A percentile compares a stretch with the other conserved stretches of the same genome.
Evolutionary conservation across 2,329 filamentous ascomycete species (phyloP).

Genomic region (Piedraia hortae): DNA sequence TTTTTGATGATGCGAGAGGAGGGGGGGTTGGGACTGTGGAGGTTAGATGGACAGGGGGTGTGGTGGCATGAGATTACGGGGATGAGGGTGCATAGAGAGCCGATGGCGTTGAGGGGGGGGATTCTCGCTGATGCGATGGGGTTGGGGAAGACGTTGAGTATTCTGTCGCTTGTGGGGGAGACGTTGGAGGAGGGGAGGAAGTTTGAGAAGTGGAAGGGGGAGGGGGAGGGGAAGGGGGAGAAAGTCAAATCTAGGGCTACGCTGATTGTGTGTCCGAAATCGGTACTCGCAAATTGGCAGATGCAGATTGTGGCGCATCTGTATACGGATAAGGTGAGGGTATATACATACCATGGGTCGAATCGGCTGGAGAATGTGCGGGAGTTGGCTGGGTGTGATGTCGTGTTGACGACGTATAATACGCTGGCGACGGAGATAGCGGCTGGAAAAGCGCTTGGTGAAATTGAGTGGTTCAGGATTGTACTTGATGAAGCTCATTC

Average conservation of each 20-base stretch:
- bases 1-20: conserved; percentile 64
- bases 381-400: conserved; percentile 44
- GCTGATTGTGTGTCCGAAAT: conserved; percentile 66
- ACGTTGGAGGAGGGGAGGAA: conserved; percentile 32
- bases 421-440: conserved; percentile 47
- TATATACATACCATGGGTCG: conserved; percentile 67
- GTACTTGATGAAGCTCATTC: conserved; percentile 87
- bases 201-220: conserved; percentile 18
- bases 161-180: conserved; percentile 47
- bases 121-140: conserved; percentile 26
- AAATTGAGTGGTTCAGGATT: conserved; percentile 76
- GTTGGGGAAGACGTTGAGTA: conserved; percentile 35
- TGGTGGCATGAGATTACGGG: conserved; percentile 76
- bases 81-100: conserved; percentile 18
- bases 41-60: conserved; percentile 27
- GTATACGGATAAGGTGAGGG: conserved; percentile 32
- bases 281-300: conserved; percentile 83
- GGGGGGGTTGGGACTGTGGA: conserved; percentile 45
- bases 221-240: conserved; percentile 17
- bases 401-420: conserved; percentile 82
- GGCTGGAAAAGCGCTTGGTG: conserved; percentile 36
- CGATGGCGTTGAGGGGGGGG: conserved; percentile 15
- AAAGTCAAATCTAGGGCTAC: conserved; percentile 15
- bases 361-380: conserved; percentile 41
- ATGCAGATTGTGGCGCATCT: conserved; percentile 72